A percentile compares a stretch with the other conserved stretches of the same genome.
Evolutionary conservation across 2,329 filamentous ascomycete species (phyloP).

Genomic region (Rhynchosporium secalis): DNA sequence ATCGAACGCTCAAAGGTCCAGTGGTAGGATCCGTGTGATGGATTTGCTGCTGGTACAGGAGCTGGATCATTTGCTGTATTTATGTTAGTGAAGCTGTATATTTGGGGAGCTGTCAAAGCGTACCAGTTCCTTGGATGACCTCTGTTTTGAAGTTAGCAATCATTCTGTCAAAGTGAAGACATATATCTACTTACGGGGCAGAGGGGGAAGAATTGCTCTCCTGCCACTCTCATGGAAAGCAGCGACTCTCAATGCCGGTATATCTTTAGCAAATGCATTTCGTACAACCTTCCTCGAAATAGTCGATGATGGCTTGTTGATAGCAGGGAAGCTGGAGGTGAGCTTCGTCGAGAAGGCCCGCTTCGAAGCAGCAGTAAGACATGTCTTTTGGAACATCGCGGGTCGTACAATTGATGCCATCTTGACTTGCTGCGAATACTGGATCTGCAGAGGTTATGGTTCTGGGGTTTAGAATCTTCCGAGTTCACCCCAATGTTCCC

Average conservation of each 20-base stretch:
- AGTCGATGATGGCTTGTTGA: slow-evolving; percentile 37
- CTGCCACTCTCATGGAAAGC: slow-evolving; percentile 84
- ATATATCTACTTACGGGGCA: slow-evolving; percentile 68
- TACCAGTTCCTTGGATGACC: slow-evolving; percentile 74
- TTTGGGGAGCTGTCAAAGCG: slow-evolving; percentile 28
- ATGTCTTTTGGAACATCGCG: slow-evolving; percentile 49
- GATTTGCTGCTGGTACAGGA: slow-evolving; percentile 67
- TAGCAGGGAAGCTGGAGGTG: slow-evolving; percentile 38
- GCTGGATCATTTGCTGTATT: slow-evolving; percentile 79
- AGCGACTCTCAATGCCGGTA: slow-evolving; percentile 56
- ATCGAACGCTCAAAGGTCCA: slow-evolving; percentile 94
- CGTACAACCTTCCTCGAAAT: slow-evolving; percentile 32
- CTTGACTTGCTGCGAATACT: slow-evolving; percentile 29
- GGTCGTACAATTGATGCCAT: slow-evolving; percentile 56
- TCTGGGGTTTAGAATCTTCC: slow-evolving; percentile 18
- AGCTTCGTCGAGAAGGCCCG: slow-evolving; percentile 47
- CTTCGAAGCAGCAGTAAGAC: slow-evolving; percentile 44
- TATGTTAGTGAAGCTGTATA: slow-evolving; percentile 28
- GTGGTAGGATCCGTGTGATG: slow-evolving; percentile 93
- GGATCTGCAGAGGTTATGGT: slow-evolving; percentile 16
- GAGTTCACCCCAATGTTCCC: background rate
- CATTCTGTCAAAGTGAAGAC: background rate
- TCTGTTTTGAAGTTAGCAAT: slow-evolving; percentile 58
- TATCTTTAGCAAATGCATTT: slow-evolving; percentile 44
- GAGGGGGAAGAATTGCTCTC: slow-evolving; percentile 75